These are phyloP conservation scores for Rhizopogon salebrosus DNA, from an alignment of 768 basidiomycete genomes.

Conservation along the genomic window DNA sequence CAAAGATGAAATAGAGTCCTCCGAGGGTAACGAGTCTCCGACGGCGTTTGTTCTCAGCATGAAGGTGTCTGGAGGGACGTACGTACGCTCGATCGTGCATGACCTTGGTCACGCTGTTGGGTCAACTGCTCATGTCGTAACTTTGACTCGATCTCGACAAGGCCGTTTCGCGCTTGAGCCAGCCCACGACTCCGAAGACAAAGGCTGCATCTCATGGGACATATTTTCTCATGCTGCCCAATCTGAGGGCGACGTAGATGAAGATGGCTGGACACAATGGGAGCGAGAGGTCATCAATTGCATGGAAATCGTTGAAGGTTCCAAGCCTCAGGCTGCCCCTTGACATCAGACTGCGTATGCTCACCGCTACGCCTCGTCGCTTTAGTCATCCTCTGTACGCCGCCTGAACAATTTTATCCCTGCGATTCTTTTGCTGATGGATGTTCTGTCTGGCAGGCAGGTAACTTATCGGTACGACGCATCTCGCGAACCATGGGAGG, in stretches of 20 bases:
- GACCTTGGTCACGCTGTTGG: conserved; percentile 83
- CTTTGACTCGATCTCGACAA: conserved; percentile 84
- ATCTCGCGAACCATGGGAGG: background rate
- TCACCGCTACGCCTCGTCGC: no score
- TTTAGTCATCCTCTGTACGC: background rate
- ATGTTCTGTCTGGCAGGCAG: background rate
- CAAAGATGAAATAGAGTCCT: conserved; percentile 25
- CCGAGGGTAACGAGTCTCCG: conserved; percentile 38
- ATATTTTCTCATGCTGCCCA: conserved; percentile 59
- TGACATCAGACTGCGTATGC: background rate
- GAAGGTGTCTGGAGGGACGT: conserved; percentile 95
- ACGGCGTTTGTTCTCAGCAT: conserved; percentile 84
- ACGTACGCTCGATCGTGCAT: conserved; percentile 93
- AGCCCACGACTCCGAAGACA: conserved; percentile 44
- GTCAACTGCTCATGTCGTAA: conserved; percentile 91
- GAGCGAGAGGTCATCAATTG: conserved; percentile 72
- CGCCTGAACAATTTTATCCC: background rate
- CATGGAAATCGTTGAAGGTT: conserved; percentile 49
- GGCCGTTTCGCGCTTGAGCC: conserved; percentile 64
- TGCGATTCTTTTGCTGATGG: background rate
- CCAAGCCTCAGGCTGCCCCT: conserved; percentile 8
- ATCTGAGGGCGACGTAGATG: conserved; percentile 49
- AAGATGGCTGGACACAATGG: conserved; percentile 74
- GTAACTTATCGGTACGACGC: background rate
- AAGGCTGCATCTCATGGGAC: conserved; percentile 67